Percentiles rank a stretch among this genome's conserved stretches.
These are phyloP conservation scores for Coprinellus micaceus DNA, from an alignment of 768 basidiomycete genomes.

Conservation along the genomic window DNA sequence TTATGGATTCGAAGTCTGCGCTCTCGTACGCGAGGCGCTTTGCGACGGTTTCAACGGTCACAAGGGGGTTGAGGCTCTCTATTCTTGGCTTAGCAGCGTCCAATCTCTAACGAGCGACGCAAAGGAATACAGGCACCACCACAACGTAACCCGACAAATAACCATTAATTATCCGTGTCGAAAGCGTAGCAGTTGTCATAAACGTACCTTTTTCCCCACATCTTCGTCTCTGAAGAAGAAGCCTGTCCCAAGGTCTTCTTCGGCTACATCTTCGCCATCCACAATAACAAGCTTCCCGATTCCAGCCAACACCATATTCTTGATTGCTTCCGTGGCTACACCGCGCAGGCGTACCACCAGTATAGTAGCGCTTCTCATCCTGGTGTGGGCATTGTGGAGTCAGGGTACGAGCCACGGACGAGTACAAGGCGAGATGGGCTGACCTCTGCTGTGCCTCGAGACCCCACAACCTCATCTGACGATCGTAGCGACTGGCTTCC, in stretches of 20 bases:
- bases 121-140: constrained; percentile 7
- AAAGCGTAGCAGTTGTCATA: constrained; percentile 8
- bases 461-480: constrained; percentile 97
- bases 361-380: constrained; percentile 93
- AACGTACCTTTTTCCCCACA: constrained; percentile 79
- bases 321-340: constrained; percentile 89
- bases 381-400: constrained; percentile 30
- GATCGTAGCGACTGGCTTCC: constrained; percentile 80
- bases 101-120: constrained; percentile 57
- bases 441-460: constrained; percentile 96
- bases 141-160: constrained; percentile 29
- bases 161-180: constrained; percentile 35
- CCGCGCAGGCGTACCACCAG: constrained; percentile 76
- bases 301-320: constrained; percentile 96
- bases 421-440: background rate
- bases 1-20: constrained; percentile 52
- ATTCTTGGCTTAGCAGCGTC: constrained; percentile 82
- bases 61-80: constrained; percentile 89
- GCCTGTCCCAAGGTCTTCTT: constrained; percentile 86
- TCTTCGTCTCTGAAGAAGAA: constrained; percentile 95
- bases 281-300: constrained; percentile 86
- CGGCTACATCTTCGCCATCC: constrained; percentile 69
- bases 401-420: constrained; percentile 4
- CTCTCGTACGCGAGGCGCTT: constrained; percentile 44
- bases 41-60: constrained; percentile 69